These are phyloP conservation scores for Gardenia jasminoides DNA, from an alignment of 257 asterid species.

Conservation along the genomic window DNA sequence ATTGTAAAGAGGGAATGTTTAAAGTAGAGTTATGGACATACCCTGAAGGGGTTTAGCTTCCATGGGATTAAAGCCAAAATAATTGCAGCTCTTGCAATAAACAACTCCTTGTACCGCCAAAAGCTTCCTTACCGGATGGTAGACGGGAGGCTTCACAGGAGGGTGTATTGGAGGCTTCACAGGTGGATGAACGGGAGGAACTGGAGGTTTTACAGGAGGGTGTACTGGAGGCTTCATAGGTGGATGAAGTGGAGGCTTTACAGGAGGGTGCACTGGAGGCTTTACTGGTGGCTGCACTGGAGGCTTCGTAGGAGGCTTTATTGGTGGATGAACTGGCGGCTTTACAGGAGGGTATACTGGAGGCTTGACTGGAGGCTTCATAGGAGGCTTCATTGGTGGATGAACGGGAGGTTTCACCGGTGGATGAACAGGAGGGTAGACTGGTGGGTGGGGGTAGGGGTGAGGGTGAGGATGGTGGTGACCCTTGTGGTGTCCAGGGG, in stretches of 20 bases:
- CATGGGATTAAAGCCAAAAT: conserved; percentile 40
- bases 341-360: neutral
- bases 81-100: conserved; percentile 68
- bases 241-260: too few relatives aligned
- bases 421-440: too few relatives aligned
- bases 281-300: too few relatives aligned
- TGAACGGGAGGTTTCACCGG: neutral
- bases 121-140: conserved; percentile 10
- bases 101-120: conserved; percentile 50
- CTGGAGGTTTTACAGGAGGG: too few relatives aligned
- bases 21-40: conserved; percentile 1
- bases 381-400: too few relatives aligned
- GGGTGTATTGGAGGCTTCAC: neutral
- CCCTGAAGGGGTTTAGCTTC: conserved; percentile 57
- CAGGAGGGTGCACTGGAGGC: too few relatives aligned
- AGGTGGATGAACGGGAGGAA: too few relatives aligned
- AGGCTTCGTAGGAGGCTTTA: too few relatives aligned
- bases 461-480: conserved; percentile 25
- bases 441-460: conserved; percentile 16
- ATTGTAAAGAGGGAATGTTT: neutral
- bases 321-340: neutral
- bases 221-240: too few relatives aligned
- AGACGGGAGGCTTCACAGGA: neutral
- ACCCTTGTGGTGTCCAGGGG: conserved; percentile 17
- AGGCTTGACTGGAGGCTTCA: too few relatives aligned